A percentile compares a stretch with the other conserved stretches of the same genome.
Evolutionary conservation across 2,329 filamentous ascomycete genomes (phyloP).

Genomic region (Exophiala sideris): DNA sequence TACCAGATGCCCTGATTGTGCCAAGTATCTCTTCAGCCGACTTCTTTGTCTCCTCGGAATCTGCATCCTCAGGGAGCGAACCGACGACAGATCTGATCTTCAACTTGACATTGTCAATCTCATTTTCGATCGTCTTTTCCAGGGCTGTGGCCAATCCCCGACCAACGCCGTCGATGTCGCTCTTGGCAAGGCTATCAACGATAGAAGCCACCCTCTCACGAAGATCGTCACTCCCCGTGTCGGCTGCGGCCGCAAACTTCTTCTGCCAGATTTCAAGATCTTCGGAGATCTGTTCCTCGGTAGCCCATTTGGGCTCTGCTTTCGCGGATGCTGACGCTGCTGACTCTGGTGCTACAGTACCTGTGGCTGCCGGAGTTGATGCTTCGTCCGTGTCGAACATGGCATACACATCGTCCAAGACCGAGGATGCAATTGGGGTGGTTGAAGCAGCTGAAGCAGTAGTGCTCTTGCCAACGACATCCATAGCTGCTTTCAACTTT

Average conservation of each 20-base stretch:
- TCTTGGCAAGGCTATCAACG: conserved; percentile 64
- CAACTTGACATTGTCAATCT: conserved; percentile 63
- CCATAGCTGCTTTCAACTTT: conserved; percentile 58
- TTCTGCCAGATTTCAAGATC: conserved; percentile 84
- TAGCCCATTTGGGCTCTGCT: conserved; percentile 13
- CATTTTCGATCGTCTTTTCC: conserved; percentile 61
- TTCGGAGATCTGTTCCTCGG: conserved; percentile 61
- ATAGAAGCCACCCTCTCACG: conserved; percentile 65
- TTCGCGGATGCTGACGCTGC: conserved; percentile 9
- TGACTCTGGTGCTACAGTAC: conserved; percentile 31
- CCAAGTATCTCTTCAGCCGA: conserved; percentile 52
- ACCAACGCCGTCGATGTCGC: conserved; percentile 64
- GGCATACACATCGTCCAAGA: conserved; percentile 20
- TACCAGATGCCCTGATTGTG: conserved; percentile 64
- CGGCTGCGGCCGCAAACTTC: conserved; percentile 80
- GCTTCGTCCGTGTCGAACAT: conserved; percentile 24
- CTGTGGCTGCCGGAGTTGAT: conserved; percentile 26
- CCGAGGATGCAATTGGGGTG: conserved; percentile 9
- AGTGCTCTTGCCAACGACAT: conserved; percentile 49
- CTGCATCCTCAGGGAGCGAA: conserved; percentile 57
- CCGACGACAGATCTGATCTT: conserved; percentile 58
- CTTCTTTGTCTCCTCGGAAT: conserved; percentile 50
- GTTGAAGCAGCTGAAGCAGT: conserved; percentile 24
- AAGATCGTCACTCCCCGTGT: conserved; percentile 73
- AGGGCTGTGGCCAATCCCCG: conserved; percentile 66